Conservation (phyloP, 768 basidiomycete genomes). For the Leccinum longicurvipes region DNA sequence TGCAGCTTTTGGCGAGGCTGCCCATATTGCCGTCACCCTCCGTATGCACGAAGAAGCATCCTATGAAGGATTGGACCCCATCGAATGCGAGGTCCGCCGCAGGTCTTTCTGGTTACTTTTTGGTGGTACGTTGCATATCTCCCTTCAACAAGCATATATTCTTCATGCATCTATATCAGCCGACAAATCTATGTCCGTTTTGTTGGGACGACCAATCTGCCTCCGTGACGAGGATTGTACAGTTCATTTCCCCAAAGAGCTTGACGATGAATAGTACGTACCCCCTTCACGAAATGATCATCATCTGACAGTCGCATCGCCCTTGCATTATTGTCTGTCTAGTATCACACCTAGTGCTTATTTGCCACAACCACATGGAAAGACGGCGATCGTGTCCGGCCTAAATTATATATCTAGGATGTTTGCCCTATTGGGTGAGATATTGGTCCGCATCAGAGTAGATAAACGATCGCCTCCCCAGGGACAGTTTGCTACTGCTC, state of each 20-base stretch:
- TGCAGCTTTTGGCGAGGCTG: conserved; percentile 84
- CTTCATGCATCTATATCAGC: conserved; percentile 39
- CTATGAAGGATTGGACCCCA: conserved; percentile 78
- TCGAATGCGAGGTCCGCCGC: conserved; percentile 85
- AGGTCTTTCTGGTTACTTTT: conserved; percentile 88
- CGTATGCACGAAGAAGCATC: conserved; percentile 85
- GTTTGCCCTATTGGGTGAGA: conserved; percentile 82
- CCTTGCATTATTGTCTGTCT: conserved; percentile 14
- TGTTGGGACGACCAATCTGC: conserved; percentile 81
- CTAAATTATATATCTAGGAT: conserved; percentile 85
- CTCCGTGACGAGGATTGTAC: conserved; percentile 90
- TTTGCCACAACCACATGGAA: conserved; percentile 82
- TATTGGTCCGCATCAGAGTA: conserved; percentile 80
- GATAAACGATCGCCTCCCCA: conserved; percentile 84
- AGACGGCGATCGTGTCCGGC: conserved; percentile 81
- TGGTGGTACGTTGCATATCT: conserved; percentile 55
- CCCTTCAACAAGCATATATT: background rate
- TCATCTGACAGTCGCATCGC: conserved; percentile 24
- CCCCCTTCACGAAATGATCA: conserved; percentile 21
- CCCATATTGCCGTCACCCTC: conserved; percentile 76
- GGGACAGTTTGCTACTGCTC: conserved; percentile 80
- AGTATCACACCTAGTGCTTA: conserved; percentile 85
- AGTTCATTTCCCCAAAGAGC: conserved; percentile 81
- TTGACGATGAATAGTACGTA: conserved; percentile 87
- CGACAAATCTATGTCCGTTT: conserved; percentile 86